Evolutionary conservation across 1,284 basidiomycete species (phyloP), one percentile per base, ranked within the genome.

Genomic region (Porogramme epimiltina): DNA sequence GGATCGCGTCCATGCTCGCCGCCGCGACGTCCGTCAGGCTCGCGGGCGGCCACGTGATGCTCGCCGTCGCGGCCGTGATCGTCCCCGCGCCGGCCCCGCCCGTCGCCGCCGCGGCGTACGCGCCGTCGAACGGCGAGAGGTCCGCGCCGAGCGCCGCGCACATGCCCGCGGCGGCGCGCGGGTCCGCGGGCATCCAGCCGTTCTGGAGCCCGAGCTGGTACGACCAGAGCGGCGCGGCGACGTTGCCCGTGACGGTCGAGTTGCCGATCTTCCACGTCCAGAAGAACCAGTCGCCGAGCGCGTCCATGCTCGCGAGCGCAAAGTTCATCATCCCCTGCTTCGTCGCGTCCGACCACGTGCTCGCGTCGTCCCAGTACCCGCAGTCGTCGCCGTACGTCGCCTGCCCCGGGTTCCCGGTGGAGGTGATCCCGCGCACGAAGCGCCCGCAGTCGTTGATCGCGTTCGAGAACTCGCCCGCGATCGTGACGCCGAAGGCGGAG

Each of bases 151-250:
- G 69, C 4, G 75, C 68, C 28, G 69, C 75, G 66, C 93, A 96
- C 28, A 73, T 79, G 23, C 93, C 93, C 20, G 74, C 47, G 2
- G 85, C 81, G 16, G 66, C 68, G 54, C 92, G 79, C 18, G 93
- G 93, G 70, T 95, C 89, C 0, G 70, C 73, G 16, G 92, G 90
- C 57, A 94, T 86, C 84, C 85, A 95, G 10, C 93, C 93, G 45
- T 84, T 70, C 60, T 81, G 69, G 38, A 93, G 75, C 31, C 93
- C 93, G 54, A 93, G 86, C 62, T 85, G 70, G 73, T 94, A 94
- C 36, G 89, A 87, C 92, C 92, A 90, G 31, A 87, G 74, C 22
- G 91, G 89, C 2, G 89, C 71, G 63, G 82, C 76, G 8, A 90
- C 81, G 16, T 67, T 72, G 51, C 82, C 81, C 9, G 80, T 73